Percentiles rank a stretch among this genome's conserved stretches.
These are phyloP conservation scores for Mycena citricolor DNA, from an alignment of 1,284 basidiomycete species.

Conservation along the genomic window DNA sequence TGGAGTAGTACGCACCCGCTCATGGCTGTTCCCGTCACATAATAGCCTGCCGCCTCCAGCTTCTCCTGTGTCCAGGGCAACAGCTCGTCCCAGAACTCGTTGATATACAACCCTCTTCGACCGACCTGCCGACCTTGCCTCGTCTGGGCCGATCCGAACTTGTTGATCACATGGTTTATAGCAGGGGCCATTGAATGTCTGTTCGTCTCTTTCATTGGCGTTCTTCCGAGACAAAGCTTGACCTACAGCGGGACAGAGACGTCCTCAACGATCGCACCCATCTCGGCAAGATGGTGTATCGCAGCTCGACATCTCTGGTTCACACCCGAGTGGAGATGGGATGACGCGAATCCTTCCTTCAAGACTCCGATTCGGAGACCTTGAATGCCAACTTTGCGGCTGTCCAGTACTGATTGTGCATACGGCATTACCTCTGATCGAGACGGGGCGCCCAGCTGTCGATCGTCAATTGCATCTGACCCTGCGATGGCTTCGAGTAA, in stretches of 20 bases:
- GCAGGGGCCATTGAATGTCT: conserved; percentile 21
- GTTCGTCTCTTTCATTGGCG: conserved; percentile 17
- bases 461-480: conserved; percentile 46
- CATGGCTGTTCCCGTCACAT: conserved; percentile 17
- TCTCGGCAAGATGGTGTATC: conserved; percentile 32
- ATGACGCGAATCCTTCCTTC: conserved; percentile 39
- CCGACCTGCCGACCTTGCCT: conserved; percentile 30
- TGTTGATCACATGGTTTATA: conserved; percentile 27
- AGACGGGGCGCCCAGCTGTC: conserved; percentile 42
- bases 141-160: conserved; percentile 24
- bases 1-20: conserved; percentile 13
- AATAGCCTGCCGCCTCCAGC: conserved; percentile 34
- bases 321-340: conserved; percentile 35
- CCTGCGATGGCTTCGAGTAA: conserved; percentile 47
- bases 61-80: conserved; percentile 42
- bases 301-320: conserved; percentile 33
- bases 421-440: conserved; percentile 41
- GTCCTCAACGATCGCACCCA: conserved; percentile 42
- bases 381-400: conserved; percentile 26
- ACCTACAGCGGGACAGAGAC: conserved; percentile 36
- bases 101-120: conserved; percentile 38
- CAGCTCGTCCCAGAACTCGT: conserved; percentile 37
- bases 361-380: conserved; percentile 42
- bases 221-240: conserved; percentile 17
- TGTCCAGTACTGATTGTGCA: conserved; percentile 23